A percentile compares a stretch with the other conserved stretches of the same genome.
phyloP scores from a whole-genome alignment of 2,329 filamentous ascomycete genomes.

The Aspergillus udagawae region DNA sequence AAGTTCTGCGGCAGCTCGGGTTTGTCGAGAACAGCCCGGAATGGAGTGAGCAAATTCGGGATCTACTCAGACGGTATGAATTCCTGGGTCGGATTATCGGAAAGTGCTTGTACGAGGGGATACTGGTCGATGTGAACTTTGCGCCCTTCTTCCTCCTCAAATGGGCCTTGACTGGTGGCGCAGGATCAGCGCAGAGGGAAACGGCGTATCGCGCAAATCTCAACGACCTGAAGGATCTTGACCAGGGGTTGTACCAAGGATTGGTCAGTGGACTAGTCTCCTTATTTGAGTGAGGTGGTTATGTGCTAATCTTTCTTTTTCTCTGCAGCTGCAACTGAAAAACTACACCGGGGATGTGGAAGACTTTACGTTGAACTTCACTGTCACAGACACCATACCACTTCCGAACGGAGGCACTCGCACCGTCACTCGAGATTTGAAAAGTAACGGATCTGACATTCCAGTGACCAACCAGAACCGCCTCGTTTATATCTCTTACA shows the following conservation, averaged over 20 bases:
- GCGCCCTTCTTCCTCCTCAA: constrained; percentile 95
- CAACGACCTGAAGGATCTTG: constrained; percentile 89
- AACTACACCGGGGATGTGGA: constrained; percentile 78
- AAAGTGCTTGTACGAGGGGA: constrained; percentile 96
- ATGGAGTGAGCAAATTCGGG: constrained; percentile 55
- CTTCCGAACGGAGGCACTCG: constrained; percentile 51
- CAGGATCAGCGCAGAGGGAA: constrained; percentile 60
- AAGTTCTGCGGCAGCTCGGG: constrained; percentile 52
- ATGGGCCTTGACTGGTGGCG: constrained; percentile 74
- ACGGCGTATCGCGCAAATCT: constrained; percentile 82
- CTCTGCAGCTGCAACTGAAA: constrained; percentile 62
- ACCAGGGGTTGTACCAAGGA: constrained; percentile 85
- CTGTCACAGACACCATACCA: constrained; percentile 67
- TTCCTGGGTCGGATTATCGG: constrained; percentile 90
- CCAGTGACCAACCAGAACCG: constrained; percentile 88
- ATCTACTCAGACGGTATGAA: constrained; percentile 72
- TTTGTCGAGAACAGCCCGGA: constrained; percentile 51
- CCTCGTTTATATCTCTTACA: constrained; percentile 88
- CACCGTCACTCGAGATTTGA: constrained; percentile 70
- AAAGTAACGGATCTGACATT: constrained; percentile 70
- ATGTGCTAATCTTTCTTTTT: neutral
- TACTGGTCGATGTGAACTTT: constrained; percentile 88
- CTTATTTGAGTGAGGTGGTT: neutral
- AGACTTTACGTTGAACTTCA: constrained; percentile 82
- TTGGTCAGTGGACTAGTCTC: constrained; percentile 48